Evolutionary conservation across 2,329 filamentous ascomycete species (phyloP).

Genomic region (Orbilia javanica): DNA sequence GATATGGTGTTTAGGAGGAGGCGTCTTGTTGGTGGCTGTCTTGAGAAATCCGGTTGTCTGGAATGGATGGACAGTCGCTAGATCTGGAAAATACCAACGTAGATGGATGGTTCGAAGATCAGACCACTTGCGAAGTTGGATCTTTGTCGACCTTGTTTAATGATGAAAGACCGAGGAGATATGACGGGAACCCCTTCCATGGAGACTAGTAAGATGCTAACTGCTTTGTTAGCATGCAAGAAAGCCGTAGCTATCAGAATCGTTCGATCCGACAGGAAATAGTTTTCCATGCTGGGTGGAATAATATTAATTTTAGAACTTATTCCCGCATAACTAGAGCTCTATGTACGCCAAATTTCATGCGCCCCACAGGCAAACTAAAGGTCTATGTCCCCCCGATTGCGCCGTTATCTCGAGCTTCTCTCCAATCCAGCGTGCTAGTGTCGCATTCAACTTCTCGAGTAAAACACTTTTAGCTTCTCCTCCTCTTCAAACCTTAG

Average conservation of each 20-base stretch:
- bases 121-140: slow-evolving; percentile 16
- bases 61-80: slow-evolving; percentile 25
- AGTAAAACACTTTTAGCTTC: slow-evolving; percentile 25
- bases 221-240: too few species aligned
- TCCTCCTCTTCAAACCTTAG: background rate
- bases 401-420: slow-evolving; percentile 24
- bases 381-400: background rate
- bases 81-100: background rate
- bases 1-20: background rate
- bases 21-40: slow-evolving; percentile 11
- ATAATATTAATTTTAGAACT: slow-evolving; percentile 9
- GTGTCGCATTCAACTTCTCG: background rate
- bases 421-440: background rate
- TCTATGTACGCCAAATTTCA: background rate
- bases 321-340: background rate
- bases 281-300: background rate
- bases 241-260: background rate
- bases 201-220: background rate
- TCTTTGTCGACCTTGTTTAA: background rate
- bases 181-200: background rate
- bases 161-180: slow-evolving; percentile 9
- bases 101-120: background rate
- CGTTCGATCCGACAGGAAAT: background rate
- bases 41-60: slow-evolving; percentile 7
- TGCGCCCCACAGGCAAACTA: background rate